These are phyloP conservation scores for Psilocybe tampanensis DNA, from an alignment of 768 basidiomycete genomes.

Conservation along the genomic window DNA sequence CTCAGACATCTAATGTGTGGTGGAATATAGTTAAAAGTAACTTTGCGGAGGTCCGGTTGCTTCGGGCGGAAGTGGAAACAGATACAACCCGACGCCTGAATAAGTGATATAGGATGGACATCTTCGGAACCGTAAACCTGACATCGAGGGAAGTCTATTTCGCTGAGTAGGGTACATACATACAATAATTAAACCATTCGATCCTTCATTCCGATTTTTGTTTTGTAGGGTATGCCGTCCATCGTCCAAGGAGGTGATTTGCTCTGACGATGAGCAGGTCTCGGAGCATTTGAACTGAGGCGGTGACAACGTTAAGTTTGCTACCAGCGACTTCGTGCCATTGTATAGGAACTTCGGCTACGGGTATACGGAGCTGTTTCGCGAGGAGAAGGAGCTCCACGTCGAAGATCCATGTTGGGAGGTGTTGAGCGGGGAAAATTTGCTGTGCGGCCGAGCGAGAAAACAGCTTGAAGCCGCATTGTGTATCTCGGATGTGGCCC, in stretches of 20 bases:
- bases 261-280: constrained; percentile 84
- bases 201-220: constrained; percentile 26
- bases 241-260: constrained; percentile 80
- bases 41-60: not conserved
- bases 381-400: constrained; percentile 90
- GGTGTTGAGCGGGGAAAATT: constrained; percentile 87
- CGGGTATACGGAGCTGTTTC: constrained; percentile 75
- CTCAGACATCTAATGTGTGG: too few relatives aligned
- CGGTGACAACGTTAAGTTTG: constrained; percentile 85
- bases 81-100: too few relatives aligned
- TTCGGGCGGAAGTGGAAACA: constrained; percentile 4
- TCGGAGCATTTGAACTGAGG: constrained; percentile 86
- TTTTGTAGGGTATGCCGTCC: constrained; percentile 45
- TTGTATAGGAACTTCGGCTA: constrained; percentile 83
- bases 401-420: constrained; percentile 95
- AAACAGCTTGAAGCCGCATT: constrained; percentile 97
- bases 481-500: constrained; percentile 89
- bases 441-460: constrained; percentile 77
- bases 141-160: not conserved
- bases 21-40: constrained; percentile 6
- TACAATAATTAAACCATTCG: not conserved
- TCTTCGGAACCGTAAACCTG: not conserved
- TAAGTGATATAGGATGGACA: not conserved
- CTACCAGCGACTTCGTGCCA: constrained; percentile 96
- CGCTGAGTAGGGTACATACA: not conserved